These are phyloP conservation scores for Calonectria ilicicola DNA, from an alignment of 2,329 filamentous ascomycete species.

Conservation along the genomic window DNA sequence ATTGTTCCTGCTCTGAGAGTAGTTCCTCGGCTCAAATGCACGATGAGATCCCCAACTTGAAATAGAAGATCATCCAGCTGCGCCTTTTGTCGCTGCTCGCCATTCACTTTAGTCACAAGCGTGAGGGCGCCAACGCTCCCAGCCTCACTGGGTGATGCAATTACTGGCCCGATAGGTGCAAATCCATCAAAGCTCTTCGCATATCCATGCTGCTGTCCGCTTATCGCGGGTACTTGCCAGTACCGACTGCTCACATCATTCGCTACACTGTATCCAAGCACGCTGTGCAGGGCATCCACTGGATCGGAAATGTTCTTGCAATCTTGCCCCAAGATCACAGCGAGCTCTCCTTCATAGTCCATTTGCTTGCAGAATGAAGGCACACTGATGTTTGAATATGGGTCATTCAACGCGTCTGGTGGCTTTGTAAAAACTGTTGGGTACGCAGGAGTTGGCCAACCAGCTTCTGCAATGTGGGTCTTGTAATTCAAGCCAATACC, in stretches of 20 bases:
- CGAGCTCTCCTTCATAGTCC: conserved; percentile 17
- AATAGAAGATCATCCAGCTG: conserved; percentile 3
- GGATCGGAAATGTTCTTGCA: conserved; percentile 5
- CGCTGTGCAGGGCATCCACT: neutral
- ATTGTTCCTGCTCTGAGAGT: conserved; percentile 6
- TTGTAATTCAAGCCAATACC: conserved; percentile 16
- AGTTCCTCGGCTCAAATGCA: conserved; percentile 9
- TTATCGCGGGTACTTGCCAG: conserved; percentile 10
- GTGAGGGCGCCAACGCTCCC: neutral
- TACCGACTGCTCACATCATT: conserved; percentile 16
- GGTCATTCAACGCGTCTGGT: neutral
- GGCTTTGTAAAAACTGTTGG: conserved; percentile 16
- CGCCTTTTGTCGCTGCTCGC: neutral
- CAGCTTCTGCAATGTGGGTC: conserved; percentile 9
- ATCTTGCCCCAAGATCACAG: neutral
- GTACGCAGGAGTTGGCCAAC: conserved; percentile 2
- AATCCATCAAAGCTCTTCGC: conserved; percentile 18
- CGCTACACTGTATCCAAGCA: conserved; percentile 1
- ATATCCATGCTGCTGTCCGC: conserved; percentile 19
- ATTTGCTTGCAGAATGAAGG: neutral
- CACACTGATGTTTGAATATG: neutral
- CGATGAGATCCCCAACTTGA: neutral
- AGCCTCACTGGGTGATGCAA: neutral
- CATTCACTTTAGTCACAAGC: conserved; percentile 2
- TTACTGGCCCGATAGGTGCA: conserved; percentile 5